Percentiles rank a stretch among this genome's conserved stretches.
These are phyloP conservation scores for Barbarea vulgaris DNA, from an alignment of 345 rosid genomes.

Conservation along the genomic window DNA sequence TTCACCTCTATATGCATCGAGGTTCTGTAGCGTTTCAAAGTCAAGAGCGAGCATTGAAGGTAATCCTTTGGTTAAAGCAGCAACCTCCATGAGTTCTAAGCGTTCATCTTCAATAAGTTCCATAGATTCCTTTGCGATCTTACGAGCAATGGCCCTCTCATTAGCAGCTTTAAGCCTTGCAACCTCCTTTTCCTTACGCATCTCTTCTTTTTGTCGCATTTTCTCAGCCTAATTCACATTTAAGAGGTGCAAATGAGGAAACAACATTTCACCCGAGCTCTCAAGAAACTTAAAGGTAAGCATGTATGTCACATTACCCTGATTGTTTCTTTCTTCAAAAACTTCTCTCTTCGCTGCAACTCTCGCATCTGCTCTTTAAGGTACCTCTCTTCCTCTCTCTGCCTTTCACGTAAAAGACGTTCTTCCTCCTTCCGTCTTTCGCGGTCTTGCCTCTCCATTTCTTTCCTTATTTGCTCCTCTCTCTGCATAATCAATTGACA, in stretches of 20 bases:
- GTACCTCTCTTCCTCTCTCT: constrained; percentile 87
- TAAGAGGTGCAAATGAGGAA: constrained; percentile 10
- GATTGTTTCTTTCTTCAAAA: constrained; percentile 77
- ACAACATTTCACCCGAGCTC: constrained; percentile 9
- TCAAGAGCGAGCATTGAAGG: constrained; percentile 70
- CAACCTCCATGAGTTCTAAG: constrained; percentile 90
- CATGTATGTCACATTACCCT: constrained; percentile 51
- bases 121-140: constrained; percentile 83
- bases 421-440: constrained; percentile 95
- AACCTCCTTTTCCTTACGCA: constrained; percentile 74
- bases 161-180: constrained; percentile 88
- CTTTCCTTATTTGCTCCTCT: constrained; percentile 84
- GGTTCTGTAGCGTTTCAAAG: constrained; percentile 72
- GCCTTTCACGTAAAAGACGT: constrained; percentile 82
- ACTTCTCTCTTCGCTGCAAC: constrained; percentile 84
- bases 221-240: constrained; percentile 66
- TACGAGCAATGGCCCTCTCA: constrained; percentile 88
- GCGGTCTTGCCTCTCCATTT: constrained; percentile 87
- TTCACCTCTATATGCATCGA: constrained; percentile 72
- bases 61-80: constrained; percentile 66
- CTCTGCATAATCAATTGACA: constrained; percentile 46
- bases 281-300: constrained; percentile 16
- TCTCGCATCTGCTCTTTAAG: constrained; percentile 84
- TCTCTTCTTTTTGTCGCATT: constrained; percentile 81
- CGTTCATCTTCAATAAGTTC: constrained; percentile 87